phyloP scores from a whole-genome alignment of 768 basidiomycete species.

The Phanerochaete carnosa region DNA sequence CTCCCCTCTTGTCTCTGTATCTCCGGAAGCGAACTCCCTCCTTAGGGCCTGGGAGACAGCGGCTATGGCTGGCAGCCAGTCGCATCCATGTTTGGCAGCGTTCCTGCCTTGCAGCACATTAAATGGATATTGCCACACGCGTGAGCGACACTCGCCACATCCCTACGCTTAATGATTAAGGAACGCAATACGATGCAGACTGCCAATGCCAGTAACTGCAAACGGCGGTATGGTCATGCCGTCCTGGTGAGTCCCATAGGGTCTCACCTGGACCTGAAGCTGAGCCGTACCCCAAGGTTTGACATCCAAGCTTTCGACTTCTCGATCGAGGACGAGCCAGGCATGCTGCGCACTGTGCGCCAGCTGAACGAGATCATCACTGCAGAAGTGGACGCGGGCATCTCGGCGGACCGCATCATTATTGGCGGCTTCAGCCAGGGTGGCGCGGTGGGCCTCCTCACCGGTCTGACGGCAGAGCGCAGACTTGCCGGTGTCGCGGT shows the following conservation, averaged over 20 bases:
- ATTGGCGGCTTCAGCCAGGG: conserved; percentile 92
- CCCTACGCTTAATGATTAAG: not conserved
- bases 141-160: conserved; percentile 37
- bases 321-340: conserved; percentile 63
- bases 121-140: conserved; percentile 92
- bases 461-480: conserved; percentile 62
- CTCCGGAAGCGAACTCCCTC: not conserved
- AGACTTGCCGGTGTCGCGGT: conserved; percentile 70
- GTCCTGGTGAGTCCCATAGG: conserved; percentile 52
- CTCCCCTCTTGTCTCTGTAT: not conserved
- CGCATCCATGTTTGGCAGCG: conserved; percentile 58
- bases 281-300: conserved; percentile 48
- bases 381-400: conserved; percentile 69
- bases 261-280: not conserved
- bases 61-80: conserved; percentile 78
- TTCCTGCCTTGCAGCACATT: conserved; percentile 60
- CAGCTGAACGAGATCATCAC: conserved; percentile 68
- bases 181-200: conserved; percentile 31
- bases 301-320: conserved; percentile 65
- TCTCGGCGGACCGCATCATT: conserved; percentile 67
- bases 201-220: conserved; percentile 61
- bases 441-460: conserved; percentile 72
- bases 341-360: conserved; percentile 65
- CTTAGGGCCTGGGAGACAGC: conserved; percentile 72
- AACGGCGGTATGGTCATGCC: conserved; percentile 75